Evolutionary conservation across 371 early-diverging fungal genomes (phyloP), one percentile per base, ranked within the genome.

Genomic region (Actinomortierella wolfii): DNA sequence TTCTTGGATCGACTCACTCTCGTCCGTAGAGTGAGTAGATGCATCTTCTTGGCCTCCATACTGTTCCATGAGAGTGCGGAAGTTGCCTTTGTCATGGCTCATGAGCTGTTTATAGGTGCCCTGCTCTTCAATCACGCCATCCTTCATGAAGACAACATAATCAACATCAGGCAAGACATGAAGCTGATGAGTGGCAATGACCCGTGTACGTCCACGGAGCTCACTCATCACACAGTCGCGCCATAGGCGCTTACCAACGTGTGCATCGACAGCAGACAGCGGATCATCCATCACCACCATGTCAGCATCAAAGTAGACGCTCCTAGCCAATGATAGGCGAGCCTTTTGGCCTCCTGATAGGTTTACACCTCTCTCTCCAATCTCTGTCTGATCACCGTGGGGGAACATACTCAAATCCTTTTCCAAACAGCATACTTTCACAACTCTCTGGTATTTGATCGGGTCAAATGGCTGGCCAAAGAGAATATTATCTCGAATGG

Each of bases 351-450:
- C 69, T 51, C 64, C 54, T 57, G 64, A 55, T 43, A 63, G 25
- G 57, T 68, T 54, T 55, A 78, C 56, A 24, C 95, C 96, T 56
- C 89, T 64, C 44, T 79, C 81, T 25, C 94, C 93, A 54, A 95
- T 86, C 66, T 87, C 86, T 0, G 97, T 97, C 69, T 83, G 62
- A 70, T 97, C 98, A 2, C 95, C 95, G 34, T 86, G 79, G 1
- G 81, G 80, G 45, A 97, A 74, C 7, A 83, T 81, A 3, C 88
- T 85, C 23, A 98, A 70, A 60, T 97, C 98, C 18, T 87, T 74
- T 39, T 86, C 76, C 8, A 92, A 66, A 29, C 86, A 87, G 20
- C 91, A 91, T 34, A 84, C 81, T 24, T 83, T 80, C 41, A 92
- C 68, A 0, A 91, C 90, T 5, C 79, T 71, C 29, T 82, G 73